Percentiles rank a stretch among this genome's conserved stretches.
Evolutionary conservation across 306 rosid species (phyloP).

Genomic region (Delonix regia): DNA sequence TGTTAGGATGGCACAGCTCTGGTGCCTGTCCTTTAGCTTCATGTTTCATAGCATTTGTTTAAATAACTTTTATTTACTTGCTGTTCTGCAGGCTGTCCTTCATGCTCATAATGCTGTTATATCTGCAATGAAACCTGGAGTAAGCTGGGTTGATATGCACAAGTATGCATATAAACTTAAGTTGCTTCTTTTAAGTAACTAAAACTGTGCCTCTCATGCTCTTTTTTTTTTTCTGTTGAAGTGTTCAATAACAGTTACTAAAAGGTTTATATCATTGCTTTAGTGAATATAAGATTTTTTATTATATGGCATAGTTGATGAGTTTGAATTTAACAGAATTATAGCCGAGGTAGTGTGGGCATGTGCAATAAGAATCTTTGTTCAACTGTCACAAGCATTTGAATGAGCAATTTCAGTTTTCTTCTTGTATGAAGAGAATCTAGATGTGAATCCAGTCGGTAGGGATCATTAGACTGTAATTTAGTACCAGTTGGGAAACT

Average conservation of each 20-base stretch:
- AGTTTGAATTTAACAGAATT: constrained; percentile 5
- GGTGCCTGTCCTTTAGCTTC: constrained; percentile 18
- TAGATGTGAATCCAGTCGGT: constrained; percentile 1
- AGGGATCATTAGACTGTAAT: constrained; percentile 11
- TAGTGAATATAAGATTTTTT: constrained; percentile 1
- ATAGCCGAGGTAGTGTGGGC: constrained; percentile 6
- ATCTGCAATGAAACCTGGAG: constrained; percentile 78
- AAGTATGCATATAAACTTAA: constrained; percentile 51
- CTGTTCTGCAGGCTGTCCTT: constrained; percentile 81
- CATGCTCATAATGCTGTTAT: constrained; percentile 87
- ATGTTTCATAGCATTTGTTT: constrained; percentile 22
- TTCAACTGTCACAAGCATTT: constrained; percentile 10
- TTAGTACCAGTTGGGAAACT: not conserved
- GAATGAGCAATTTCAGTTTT: constrained; percentile 17
- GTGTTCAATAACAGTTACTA: not conserved
- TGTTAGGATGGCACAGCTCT: constrained; percentile 22
- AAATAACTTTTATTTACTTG: constrained; percentile 5
- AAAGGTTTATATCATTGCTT: constrained; percentile 18
- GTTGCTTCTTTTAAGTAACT: constrained; percentile 18
- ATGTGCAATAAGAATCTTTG: not conserved
- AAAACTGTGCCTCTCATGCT: constrained; percentile 17
- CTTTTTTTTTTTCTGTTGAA: constrained; percentile 35
- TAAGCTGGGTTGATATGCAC: constrained; percentile 86
- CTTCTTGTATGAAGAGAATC: not conserved
- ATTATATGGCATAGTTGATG: constrained; percentile 26